Percentiles rank a stretch among this genome's conserved stretches.
These are phyloP conservation scores for Globisporangium uncinulatum DNA, from an alignment of 352 stramenopile species.

Conservation along the genomic window DNA sequence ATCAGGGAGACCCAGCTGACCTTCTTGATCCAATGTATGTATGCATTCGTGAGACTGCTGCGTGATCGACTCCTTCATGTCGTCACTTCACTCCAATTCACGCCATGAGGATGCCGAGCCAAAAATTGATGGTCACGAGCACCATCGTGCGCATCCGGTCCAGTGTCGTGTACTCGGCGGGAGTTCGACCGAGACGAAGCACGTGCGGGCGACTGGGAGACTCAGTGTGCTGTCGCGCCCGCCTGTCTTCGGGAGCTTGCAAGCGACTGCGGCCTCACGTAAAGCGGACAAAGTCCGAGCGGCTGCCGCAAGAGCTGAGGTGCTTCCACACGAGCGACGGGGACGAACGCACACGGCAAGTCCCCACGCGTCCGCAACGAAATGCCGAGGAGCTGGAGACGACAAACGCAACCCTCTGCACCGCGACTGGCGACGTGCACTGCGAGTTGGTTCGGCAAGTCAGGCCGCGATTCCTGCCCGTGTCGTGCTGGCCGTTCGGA, in stretches of 20 bases:
- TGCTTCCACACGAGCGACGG: slow-evolving; percentile 92
- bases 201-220: slow-evolving; percentile 93
- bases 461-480: slow-evolving; percentile 79
- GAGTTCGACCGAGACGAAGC: slow-evolving; percentile 95
- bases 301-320: slow-evolving; percentile 69
- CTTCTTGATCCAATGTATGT: too few species aligned
- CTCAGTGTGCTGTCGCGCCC: slow-evolving; percentile 74
- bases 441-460: slow-evolving; percentile 76
- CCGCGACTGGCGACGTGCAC: slow-evolving; percentile 81
- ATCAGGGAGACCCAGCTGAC: too few species aligned
- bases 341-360: slow-evolving; percentile 83
- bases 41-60: too few species aligned
- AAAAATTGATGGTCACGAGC: slow-evolving; percentile 93
- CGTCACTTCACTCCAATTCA: too few species aligned
- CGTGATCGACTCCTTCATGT: too few species aligned
- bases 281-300: slow-evolving; percentile 91
- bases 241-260: slow-evolving; percentile 88
- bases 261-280: slow-evolving; percentile 91
- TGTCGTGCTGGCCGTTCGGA: slow-evolving; percentile 85
- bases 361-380: slow-evolving; percentile 91
- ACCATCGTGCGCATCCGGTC: slow-evolving; percentile 90
- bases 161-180: slow-evolving; percentile 81
- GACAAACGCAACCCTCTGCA: slow-evolving; percentile 93
- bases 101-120: slow-evolving; percentile 87
- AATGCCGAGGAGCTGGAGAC: slow-evolving; percentile 84